Percentiles rank a stretch among this genome's conserved stretches.
These are phyloP conservation scores for Aegilops umbellulata DNA, from an alignment of 176 grass and related monocot species.

Conservation along the genomic window DNA sequence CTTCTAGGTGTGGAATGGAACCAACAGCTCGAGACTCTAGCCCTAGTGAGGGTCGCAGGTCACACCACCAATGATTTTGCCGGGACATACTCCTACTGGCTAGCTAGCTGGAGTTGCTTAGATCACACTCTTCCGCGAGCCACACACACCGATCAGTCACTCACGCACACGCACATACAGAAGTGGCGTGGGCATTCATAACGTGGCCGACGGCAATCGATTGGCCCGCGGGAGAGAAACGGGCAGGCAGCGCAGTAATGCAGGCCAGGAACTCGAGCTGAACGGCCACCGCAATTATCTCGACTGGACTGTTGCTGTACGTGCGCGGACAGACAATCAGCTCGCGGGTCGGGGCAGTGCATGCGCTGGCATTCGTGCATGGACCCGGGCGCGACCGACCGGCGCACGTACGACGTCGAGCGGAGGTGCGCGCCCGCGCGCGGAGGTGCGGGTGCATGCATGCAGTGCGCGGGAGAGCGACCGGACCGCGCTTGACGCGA, in stretches of 20 bases:
- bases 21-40: neutral
- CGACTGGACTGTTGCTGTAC: conserved; percentile 30
- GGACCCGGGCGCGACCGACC: neutral
- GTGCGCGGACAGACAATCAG: conserved; percentile 13
- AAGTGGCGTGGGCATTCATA: conserved; percentile 5
- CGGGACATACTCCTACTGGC: neutral
- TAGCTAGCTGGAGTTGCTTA: conserved; percentile 29
- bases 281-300: conserved; percentile 16
- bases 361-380: conserved; percentile 51
- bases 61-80: conserved; percentile 22
- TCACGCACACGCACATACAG: neutral
- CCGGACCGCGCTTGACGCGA: neutral
- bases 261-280: neutral
- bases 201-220: neutral
- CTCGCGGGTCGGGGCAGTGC: conserved; percentile 12
- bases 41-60: neutral
- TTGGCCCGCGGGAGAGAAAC: conserved; percentile 1
- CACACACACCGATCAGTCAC: too few species aligned
- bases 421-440: neutral
- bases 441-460: neutral
- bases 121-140: conserved; percentile 24
- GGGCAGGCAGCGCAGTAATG: conserved; percentile 36
- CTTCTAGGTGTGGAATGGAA: neutral
- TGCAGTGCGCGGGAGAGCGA: conserved; percentile 14
- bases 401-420: neutral